Evolutionary conservation across 2,329 filamentous ascomycete species (phyloP).

Genomic region (Paramyrothecium sp.): DNA sequence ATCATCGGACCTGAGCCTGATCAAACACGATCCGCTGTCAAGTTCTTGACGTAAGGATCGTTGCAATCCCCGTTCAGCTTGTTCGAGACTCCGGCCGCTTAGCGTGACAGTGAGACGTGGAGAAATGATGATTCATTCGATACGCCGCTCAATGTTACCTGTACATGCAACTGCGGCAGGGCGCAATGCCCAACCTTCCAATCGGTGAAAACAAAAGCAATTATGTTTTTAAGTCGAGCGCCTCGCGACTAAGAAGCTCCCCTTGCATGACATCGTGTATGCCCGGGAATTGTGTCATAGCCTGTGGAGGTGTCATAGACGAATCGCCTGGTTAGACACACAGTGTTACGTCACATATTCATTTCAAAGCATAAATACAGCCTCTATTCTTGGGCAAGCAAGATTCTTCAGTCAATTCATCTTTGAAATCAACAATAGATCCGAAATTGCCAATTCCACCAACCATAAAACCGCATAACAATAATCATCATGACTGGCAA

Average conservation of each 20-base stretch:
- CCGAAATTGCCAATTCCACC: neutral
- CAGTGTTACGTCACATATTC: neutral
- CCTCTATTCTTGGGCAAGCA: neutral
- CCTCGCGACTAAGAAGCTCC: neutral
- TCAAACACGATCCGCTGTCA: too few species aligned
- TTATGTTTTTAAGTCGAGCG: neutral
- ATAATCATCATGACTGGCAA: constrained; percentile 16
- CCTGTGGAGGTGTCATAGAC: neutral
- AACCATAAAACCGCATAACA: neutral
- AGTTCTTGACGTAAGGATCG: neutral
- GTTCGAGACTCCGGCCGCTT: neutral
- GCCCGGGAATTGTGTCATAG: neutral
- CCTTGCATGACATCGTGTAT: neutral
- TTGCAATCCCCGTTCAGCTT: neutral
- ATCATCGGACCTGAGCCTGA: too few species aligned
- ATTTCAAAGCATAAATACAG: neutral
- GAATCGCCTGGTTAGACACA: neutral
- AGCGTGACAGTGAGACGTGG: neutral
- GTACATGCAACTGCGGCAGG: neutral
- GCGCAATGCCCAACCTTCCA: neutral
- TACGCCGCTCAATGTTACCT: neutral
- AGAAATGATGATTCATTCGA: neutral
- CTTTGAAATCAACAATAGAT: neutral
- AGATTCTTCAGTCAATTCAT: neutral
- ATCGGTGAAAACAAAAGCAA: neutral